A percentile compares a stretch with the other conserved stretches of the same genome.
These are phyloP conservation scores for Plasmopara viticola DNA, from an alignment of 352 stramenopile species.

Conservation along the genomic window DNA sequence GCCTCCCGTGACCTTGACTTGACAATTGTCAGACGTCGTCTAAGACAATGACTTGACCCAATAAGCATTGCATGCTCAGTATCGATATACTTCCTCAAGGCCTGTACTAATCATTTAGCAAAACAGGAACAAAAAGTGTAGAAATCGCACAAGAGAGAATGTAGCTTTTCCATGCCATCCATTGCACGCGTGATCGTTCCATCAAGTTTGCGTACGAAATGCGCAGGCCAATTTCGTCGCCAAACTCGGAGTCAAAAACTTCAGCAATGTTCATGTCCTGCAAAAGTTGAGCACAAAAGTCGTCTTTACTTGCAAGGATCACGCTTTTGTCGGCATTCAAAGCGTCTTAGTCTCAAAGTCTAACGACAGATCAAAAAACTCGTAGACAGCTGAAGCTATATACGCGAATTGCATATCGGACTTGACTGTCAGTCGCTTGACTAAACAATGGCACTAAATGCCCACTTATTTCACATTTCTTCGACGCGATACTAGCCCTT, in stretches of 20 bases:
- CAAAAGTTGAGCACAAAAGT: constrained; percentile 91
- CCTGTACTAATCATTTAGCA: too few relatives aligned
- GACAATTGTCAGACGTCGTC: too few relatives aligned
- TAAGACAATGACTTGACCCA: too few relatives aligned
- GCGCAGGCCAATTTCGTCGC: constrained; percentile 85
- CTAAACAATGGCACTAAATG: constrained; percentile 88
- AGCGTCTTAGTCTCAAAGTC: constrained; percentile 56
- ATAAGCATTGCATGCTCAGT: too few relatives aligned
- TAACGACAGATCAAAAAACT: constrained; percentile 88
- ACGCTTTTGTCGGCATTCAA: constrained; percentile 23
- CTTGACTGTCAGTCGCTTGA: constrained; percentile 75
- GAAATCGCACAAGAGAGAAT: constrained; percentile 11
- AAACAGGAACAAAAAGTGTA: too few relatives aligned
- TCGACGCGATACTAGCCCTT: constrained; percentile 40
- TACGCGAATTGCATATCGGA: constrained; percentile 72
- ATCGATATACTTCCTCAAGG: too few relatives aligned
- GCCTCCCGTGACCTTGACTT: too few relatives aligned
- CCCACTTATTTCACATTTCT: constrained; percentile 45
- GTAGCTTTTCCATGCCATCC: constrained; percentile 46
- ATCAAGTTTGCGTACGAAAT: constrained; percentile 85
- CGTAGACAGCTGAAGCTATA: constrained; percentile 93
- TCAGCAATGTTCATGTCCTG: constrained; percentile 87
- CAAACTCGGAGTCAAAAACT: constrained; percentile 94
- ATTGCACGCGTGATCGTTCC: constrained; percentile 67
- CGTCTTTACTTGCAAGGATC: constrained; percentile 37